Conservation (phyloP, 176 grass and related monocot species). For the Stipa capillata region DNA sequence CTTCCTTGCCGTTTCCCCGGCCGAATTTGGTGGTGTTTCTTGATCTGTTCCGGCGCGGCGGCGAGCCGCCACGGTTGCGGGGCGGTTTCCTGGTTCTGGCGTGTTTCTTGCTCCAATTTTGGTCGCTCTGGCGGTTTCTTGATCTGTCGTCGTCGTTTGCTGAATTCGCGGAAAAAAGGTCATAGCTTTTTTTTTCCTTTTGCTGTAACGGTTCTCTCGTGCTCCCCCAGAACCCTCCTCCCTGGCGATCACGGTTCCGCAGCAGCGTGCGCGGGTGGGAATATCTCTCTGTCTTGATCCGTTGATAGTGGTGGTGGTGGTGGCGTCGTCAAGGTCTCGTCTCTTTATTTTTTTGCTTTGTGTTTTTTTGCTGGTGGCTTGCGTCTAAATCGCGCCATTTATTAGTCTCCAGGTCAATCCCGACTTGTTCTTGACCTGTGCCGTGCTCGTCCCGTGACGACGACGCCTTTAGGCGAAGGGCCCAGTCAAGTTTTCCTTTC, state of each 20-base stretch:
- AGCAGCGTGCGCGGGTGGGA: neutral
- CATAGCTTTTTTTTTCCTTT: neutral
- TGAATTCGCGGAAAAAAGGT: neutral
- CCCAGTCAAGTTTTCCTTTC: neutral
- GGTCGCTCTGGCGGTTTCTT: neutral
- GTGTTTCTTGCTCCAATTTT: neutral
- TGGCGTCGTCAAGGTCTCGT: neutral
- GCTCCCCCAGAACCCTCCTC: neutral
- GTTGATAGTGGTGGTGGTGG: neutral
- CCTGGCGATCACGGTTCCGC: slow-evolving; percentile 27
- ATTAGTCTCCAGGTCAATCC: slow-evolving; percentile 37
- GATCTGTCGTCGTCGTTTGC: neutral
- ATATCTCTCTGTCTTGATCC: slow-evolving; percentile 9
- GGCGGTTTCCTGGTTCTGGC: neutral
- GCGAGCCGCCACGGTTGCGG: neutral
- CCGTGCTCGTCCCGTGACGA: slow-evolving; percentile 33
- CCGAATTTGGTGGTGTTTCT: neutral
- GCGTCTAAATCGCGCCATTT: slow-evolving; percentile 23
- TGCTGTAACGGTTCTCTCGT: slow-evolving; percentile 17
- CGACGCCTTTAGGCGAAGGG: neutral
- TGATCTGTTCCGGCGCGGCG: neutral
- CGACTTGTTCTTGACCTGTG: slow-evolving; percentile 17
- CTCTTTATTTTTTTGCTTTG: no score
- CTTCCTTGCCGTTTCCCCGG: neutral
- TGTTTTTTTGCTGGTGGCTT: neutral